Base-by-base conservation (phyloP, 2,329 filamentous ascomycete species). In the Colletotrichum sp. region DNA sequence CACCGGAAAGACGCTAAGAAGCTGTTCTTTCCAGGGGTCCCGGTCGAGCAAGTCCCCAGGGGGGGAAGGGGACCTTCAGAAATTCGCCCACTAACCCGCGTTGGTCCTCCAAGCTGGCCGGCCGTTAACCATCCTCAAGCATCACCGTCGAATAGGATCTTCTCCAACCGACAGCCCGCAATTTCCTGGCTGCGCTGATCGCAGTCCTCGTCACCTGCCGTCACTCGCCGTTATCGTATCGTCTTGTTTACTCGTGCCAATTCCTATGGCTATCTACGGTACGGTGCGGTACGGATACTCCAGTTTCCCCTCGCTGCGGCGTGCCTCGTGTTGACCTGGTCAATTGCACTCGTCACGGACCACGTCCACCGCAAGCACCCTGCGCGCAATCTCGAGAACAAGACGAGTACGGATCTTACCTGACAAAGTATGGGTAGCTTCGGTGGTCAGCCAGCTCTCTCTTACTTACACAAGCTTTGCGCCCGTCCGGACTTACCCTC, bases 121-220 rank as follows among this genome's bases (percentile, higher is more conserved):
- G 26, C 44, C 39, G 30, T 57, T 32, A 13, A 34, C 59, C 21
- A 49, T 34, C 18, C 21, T 59, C 49, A 3, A 60, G 12, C 30
- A 49, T 67, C 52, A 10, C 36, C 39, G 71, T 75, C 71, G 66
- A 75, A 76, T 75, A 55, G 65, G 60, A 75, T 63, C 52, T 18
- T 60, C 24, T 75, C 71, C 71, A 76, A 64, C 52, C 39, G 65
- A 44, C 24, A 71, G 71, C 67, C 62, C 28, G 75, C 71, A 76
- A 76, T 76, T 76, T 76, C 75, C 75, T 67, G 30, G 39, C 36
- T 76, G 74, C 74, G 75, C 72, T 67, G 71, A 75, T 76, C 71
- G 15, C 60, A 71, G 62, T 62, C 66, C 72, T 64, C 59, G 39
- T 68, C 64, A 59, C 57, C 49, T 15, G 63, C 69, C 63, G 39